These are phyloP conservation scores for Cyberlindnera japonica DNA, from an alignment of 805 yeast genomes.

Conservation along the genomic window DNA sequence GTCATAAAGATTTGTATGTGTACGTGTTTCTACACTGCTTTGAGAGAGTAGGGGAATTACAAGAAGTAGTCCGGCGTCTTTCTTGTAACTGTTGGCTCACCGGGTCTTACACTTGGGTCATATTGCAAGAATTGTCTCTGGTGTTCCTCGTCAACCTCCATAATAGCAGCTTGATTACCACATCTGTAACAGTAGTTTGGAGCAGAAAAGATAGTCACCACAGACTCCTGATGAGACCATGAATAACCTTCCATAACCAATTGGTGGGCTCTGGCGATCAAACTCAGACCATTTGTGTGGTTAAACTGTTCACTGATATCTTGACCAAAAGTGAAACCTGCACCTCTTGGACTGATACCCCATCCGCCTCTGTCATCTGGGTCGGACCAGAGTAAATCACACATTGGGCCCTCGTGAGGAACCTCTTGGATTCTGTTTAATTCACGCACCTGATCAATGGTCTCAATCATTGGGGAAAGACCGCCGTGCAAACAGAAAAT, in stretches of 20 bases:
- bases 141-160: slow-evolving; percentile 96
- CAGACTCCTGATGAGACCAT: slow-evolving; percentile 93
- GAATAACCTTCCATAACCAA: slow-evolving; percentile 96
- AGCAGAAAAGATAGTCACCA: slow-evolving; percentile 91
- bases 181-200: slow-evolving; percentile 97
- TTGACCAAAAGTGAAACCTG: slow-evolving; percentile 97
- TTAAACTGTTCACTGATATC: slow-evolving; percentile 92
- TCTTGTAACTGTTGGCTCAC: slow-evolving; percentile 95
- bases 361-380: slow-evolving; percentile 98
- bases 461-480: slow-evolving; percentile 88
- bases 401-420: slow-evolving; percentile 98
- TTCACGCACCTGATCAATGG: slow-evolving; percentile 88
- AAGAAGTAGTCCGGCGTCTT: slow-evolving; percentile 96
- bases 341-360: slow-evolving; percentile 98
- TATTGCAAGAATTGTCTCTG: slow-evolving; percentile 90
- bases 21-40: no score
- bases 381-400: slow-evolving; percentile 94
- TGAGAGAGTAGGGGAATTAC: slow-evolving; percentile 39
- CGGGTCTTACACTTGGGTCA: slow-evolving; percentile 95
- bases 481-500: slow-evolving; percentile 95
- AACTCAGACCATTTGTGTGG: slow-evolving; percentile 78
- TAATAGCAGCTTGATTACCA: slow-evolving; percentile 96
- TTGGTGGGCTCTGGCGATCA: slow-evolving; percentile 94
- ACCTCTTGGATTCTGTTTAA: slow-evolving; percentile 92
- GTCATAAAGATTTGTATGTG: slow-evolving; percentile 1